Base-by-base conservation (phyloP, 192 early-diverging fungal species). In the Globomyces pollinis-pini region DNA sequence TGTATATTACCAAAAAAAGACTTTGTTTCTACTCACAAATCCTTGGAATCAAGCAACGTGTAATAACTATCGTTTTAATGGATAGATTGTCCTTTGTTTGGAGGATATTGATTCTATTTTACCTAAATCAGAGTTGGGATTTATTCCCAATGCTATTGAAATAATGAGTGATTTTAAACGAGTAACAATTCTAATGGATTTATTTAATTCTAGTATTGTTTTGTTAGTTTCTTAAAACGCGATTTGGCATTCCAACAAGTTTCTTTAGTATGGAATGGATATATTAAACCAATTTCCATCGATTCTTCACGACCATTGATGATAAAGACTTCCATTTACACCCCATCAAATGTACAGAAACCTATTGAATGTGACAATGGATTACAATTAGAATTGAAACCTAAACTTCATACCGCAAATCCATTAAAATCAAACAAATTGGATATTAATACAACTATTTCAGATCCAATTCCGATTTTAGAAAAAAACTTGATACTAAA, bases 71-170 rank as follows among this genome's bases (percentile, higher is more conserved):
- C 5, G 23, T 26, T 28, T 26, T 7, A n/a, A n/a, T n/a, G n/a
- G n/a, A 20, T 26, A 47, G 44, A 38, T 76, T 7, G 44, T 50
- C 9, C 35, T 69, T 13, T 60, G 57, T 35, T 55, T 74, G 15
- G 63, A 59, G 26, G 72, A 74, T 45, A 67, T 78, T 33, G 34
- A 66, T 9, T 58, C 66, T 2, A 44, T 78, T 9, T 60, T 68
- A 38, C 73, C 67, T 35, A 59, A 63, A 42, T 62, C 64, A 31
- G 64, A 71, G 16, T 71, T 58, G 1, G 69, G 67, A 21, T 62
- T 78, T 38, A 71, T 78, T 50, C 71, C 68, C 24, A 78, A 78
- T 38, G 58, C 71, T 2, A 62, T 78, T 18, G 71, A 78, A 51
- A 55, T 78, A 30, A 28, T 41, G 11, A 67, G 64, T 16, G 60